phyloP scores from a whole-genome alignment of 306 rosid genomes.

The Vigna reflexopilosa region DNA sequence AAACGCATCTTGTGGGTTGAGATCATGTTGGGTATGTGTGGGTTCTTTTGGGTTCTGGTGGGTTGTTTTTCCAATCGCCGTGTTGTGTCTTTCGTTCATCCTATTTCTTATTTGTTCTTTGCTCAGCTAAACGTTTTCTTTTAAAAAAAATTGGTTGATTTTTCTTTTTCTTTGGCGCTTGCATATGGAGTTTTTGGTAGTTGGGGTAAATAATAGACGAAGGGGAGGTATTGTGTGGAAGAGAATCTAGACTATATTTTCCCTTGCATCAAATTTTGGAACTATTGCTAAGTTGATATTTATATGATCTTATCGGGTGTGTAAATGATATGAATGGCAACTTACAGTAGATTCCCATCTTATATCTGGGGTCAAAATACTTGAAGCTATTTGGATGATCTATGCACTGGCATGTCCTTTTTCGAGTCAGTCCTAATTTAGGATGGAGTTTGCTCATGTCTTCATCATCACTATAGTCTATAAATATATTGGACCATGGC shows the following conservation, averaged over 20 bases:
- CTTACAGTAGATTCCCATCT: constrained; percentile 6
- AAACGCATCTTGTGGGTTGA: constrained; percentile 11
- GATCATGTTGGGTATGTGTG: constrained; percentile 30
- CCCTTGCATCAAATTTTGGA: background rate
- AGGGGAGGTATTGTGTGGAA: background rate
- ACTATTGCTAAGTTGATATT: constrained; percentile 5
- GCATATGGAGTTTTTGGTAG: constrained; percentile 10
- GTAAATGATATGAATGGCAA: constrained; percentile 19
- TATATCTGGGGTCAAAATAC: background rate
- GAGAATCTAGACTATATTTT: background rate
- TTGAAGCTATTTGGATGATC: constrained; percentile 5
- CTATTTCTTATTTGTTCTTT: background rate
- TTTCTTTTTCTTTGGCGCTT: background rate
- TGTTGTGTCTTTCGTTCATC: background rate
- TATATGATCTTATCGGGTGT: constrained; percentile 26
- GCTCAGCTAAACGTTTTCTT: background rate
- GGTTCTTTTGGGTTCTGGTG: constrained; percentile 21
- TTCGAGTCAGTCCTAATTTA: constrained; percentile 12
- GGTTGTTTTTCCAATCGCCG: background rate
- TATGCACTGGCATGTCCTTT: background rate
- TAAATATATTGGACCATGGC: constrained; percentile 15
- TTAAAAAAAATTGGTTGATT: background rate
- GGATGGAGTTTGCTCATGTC: constrained; percentile 15
- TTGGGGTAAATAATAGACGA: background rate
- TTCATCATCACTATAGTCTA: background rate